phyloP scores from a whole-genome alignment of 2,329 filamentous ascomycete genomes.

The Fusarium sp. region DNA sequence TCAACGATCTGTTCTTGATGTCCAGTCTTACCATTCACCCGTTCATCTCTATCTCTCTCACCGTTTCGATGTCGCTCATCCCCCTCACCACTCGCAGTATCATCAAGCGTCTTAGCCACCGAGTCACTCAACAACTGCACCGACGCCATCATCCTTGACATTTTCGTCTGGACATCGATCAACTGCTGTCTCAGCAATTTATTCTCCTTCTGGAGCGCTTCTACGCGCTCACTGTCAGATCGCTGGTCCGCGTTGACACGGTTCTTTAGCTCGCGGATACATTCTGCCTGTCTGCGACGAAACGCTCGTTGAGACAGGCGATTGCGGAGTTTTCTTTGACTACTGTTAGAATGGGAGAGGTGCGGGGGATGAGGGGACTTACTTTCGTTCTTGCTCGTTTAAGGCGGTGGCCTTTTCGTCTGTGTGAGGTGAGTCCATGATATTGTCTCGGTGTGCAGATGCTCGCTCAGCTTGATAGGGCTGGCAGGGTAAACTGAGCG shows the following conservation, averaged over 20 bases:
- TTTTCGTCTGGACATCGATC: conserved; percentile 42
- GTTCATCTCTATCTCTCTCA: not conserved
- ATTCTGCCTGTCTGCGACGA: conserved; percentile 44
- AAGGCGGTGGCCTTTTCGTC: not conserved
- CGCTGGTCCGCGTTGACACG: conserved; percentile 35
- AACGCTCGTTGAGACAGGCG: conserved; percentile 46
- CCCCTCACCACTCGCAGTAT: not conserved
- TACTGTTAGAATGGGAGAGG: too few species aligned
- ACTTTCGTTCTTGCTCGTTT: conserved; percentile 25
- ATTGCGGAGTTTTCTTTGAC: conserved; percentile 47
- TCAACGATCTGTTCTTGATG: not conserved
- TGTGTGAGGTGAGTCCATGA: conserved; percentile 8
- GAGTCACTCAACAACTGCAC: conserved; percentile 40
- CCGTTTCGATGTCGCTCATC: not conserved
- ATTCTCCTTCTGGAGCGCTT: conserved; percentile 42
- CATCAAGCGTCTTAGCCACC: conserved; percentile 40
- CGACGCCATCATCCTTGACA: conserved; percentile 38
- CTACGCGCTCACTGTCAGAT: conserved; percentile 37
- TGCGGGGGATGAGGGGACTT: not conserved
- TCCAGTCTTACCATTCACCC: rapidly evolving
- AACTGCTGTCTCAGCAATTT: conserved; percentile 39
- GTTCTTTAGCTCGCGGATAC: conserved; percentile 39
- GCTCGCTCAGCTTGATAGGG: not conserved
- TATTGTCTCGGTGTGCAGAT: not conserved
- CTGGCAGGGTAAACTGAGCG: too few species aligned